Conservation (phyloP, 805 yeast genomes). For the Yarrowia keelungensis region DNA sequence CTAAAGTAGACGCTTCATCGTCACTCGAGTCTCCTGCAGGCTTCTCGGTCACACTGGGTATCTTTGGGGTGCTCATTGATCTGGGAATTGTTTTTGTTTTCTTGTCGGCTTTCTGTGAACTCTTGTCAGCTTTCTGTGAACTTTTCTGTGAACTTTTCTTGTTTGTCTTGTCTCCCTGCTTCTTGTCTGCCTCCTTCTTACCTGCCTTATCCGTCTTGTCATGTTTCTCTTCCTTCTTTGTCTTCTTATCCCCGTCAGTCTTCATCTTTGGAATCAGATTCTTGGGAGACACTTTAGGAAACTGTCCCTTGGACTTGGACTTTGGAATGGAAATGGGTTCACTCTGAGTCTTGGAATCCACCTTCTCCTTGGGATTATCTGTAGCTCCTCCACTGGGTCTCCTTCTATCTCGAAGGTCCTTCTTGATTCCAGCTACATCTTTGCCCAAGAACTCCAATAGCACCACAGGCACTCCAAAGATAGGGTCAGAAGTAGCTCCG, state of each 20-base stretch:
- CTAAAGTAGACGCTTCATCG: background rate
- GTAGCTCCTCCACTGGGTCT: background rate
- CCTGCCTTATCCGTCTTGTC: background rate
- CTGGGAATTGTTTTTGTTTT: background rate
- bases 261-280: slow-evolving; percentile 5
- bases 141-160: background rate
- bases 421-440: slow-evolving; percentile 15
- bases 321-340: too few relatives aligned
- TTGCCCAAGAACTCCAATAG: slow-evolving; percentile 14
- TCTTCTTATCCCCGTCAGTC: background rate
- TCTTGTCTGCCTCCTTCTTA: background rate
- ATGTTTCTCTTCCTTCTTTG: background rate
- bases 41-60: background rate
- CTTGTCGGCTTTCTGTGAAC: background rate
- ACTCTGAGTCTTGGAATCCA: background rate
- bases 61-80: slow-evolving; percentile 2
- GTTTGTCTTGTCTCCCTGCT: background rate
- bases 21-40: background rate
- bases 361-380: background rate
- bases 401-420: slow-evolving; percentile 16
- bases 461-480: slow-evolving; percentile 25
- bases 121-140: background rate
- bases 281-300: slow-evolving; percentile 10
- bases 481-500: slow-evolving; percentile 15
- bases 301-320: background rate